These are phyloP conservation scores for Lasiosphaeriaceae sp. DNA, from an alignment of 495 filamentous ascomycete species.

Conservation along the genomic window DNA sequence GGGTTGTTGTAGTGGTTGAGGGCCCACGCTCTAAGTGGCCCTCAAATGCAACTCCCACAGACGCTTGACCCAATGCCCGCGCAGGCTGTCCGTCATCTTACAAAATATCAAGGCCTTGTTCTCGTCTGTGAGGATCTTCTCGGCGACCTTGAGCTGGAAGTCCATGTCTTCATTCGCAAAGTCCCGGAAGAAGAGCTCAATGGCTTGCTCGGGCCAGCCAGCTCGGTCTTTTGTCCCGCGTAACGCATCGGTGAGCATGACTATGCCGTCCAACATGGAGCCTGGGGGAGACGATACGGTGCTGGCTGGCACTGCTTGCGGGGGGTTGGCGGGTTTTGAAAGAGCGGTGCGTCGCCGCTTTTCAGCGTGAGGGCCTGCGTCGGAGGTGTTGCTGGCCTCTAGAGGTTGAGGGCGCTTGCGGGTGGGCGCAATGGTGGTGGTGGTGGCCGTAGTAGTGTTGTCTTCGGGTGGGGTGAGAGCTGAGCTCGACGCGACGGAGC, in stretches of 20 bases:
- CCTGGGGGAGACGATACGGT: neutral
- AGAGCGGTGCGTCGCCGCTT: constrained; percentile 42
- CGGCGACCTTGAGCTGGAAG: constrained; percentile 48
- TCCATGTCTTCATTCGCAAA: constrained; percentile 46
- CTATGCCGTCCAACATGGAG: neutral
- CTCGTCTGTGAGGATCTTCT: constrained; percentile 48
- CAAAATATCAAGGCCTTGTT: constrained; percentile 52
- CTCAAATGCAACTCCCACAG: constrained; percentile 45
- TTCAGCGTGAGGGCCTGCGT: constrained; percentile 22
- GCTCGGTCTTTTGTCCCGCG: constrained; percentile 13
- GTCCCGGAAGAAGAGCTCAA: constrained; percentile 48
- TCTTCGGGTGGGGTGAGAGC: constrained; percentile 50
- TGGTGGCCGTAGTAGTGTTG: neutral
- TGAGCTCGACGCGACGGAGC: constrained; percentile 15
- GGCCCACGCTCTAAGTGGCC: no score
- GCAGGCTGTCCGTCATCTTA: constrained; percentile 44
- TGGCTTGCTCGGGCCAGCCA: constrained; percentile 45
- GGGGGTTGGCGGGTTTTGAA: constrained; percentile 18
- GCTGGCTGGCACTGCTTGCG: constrained; percentile 10
- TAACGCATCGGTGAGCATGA: constrained; percentile 19
- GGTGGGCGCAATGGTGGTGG: constrained; percentile 24
- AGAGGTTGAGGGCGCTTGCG: constrained; percentile 29
- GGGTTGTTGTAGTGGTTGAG: no score
- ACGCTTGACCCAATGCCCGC: constrained; percentile 45
- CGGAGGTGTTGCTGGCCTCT: neutral